Conservation (phyloP, 306 rosid genomes). For the Glycine latifolia region DNA sequence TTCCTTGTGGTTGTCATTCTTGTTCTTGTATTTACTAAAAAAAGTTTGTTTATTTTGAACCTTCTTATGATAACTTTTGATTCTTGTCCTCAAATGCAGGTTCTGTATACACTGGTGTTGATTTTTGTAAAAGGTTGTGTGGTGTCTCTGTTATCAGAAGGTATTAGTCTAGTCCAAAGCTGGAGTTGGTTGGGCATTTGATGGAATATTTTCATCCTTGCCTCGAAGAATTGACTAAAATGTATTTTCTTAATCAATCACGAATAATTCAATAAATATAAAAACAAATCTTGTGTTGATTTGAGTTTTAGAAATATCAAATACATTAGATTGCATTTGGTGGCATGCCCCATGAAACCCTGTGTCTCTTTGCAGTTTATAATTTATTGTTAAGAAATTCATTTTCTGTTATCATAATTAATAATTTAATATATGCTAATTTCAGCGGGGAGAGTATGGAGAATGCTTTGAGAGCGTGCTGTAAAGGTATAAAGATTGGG, state of each 20-base stretch:
- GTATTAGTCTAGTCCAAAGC: slow-evolving; percentile 53
- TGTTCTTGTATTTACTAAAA: neutral
- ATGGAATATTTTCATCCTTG: slow-evolving; percentile 30
- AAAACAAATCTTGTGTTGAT: neutral
- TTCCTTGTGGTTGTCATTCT: slow-evolving; percentile 15
- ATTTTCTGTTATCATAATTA: slow-evolving; percentile 11
- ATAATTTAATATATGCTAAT: slow-evolving; percentile 19
- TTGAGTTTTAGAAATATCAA: slow-evolving; percentile 21
- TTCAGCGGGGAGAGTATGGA: slow-evolving; percentile 99
- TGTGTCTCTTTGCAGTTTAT: neutral
- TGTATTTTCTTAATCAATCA: neutral
- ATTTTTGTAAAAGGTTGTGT: slow-evolving; percentile 95
- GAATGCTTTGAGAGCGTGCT: slow-evolving; percentile 97
- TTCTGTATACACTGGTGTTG: slow-evolving; percentile 95
- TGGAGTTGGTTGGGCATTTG: slow-evolving; percentile 9
- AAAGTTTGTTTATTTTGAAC: slow-evolving; percentile 13
- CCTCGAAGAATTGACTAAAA: slow-evolving; percentile 34
- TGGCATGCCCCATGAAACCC: neutral
- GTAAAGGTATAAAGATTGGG: slow-evolving; percentile 99
- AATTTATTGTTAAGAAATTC: slow-evolving; percentile 1
- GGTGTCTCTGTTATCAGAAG: slow-evolving; percentile 98
- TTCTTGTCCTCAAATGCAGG: slow-evolving; percentile 61
- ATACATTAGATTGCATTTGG: slow-evolving; percentile 14
- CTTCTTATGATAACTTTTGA: slow-evolving; percentile 20
- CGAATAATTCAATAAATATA: slow-evolving; percentile 17